phyloP scores from a whole-genome alignment of 805 yeast species.

The Cyberlindnera samutprakarnensis region DNA sequence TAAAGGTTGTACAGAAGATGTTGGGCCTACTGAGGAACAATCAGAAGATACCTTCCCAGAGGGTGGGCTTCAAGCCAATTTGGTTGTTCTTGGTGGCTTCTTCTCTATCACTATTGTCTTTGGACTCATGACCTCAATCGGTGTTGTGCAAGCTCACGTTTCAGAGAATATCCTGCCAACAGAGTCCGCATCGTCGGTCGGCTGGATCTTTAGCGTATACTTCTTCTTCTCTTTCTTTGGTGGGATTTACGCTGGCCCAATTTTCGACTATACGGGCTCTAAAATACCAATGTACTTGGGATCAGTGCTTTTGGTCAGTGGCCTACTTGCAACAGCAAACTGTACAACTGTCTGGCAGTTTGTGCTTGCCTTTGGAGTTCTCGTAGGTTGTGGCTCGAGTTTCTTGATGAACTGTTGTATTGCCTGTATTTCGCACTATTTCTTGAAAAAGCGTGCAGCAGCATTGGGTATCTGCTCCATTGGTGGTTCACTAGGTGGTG shows the following conservation, averaged over 20 bases:
- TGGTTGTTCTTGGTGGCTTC: constrained; percentile 34
- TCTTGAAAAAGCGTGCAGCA: constrained; percentile 30
- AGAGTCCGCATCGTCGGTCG: constrained; percentile 40
- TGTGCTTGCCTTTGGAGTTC: constrained; percentile 40
- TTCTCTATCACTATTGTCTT: constrained; percentile 44
- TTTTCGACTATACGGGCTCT: constrained; percentile 57
- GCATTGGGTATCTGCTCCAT: constrained; percentile 37
- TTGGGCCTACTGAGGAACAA: background rate
- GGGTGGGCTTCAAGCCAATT: constrained; percentile 35
- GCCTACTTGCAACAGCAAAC: constrained; percentile 34
- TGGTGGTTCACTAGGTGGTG: constrained; percentile 44
- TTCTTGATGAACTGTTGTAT: constrained; percentile 36
- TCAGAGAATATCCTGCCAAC: constrained; percentile 40
- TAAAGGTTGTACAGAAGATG: background rate
- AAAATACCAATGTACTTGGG: constrained; percentile 38
- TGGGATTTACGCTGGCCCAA: constrained; percentile 33
- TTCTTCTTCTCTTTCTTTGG: constrained; percentile 22
- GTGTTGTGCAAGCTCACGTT: constrained; percentile 61
- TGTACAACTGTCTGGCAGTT: constrained; percentile 40
- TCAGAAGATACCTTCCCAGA: constrained; percentile 36
- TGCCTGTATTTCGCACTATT: constrained; percentile 37
- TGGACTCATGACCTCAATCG: constrained; percentile 60
- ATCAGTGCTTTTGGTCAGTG: constrained; percentile 33
- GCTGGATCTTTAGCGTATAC: constrained; percentile 56
- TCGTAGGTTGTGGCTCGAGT: constrained; percentile 37